A percentile compares a stretch with the other conserved stretches of the same genome.
These are phyloP conservation scores for Aspergillus sp. DNA, from an alignment of 2,329 filamentous ascomycete genomes.

Conservation along the genomic window DNA sequence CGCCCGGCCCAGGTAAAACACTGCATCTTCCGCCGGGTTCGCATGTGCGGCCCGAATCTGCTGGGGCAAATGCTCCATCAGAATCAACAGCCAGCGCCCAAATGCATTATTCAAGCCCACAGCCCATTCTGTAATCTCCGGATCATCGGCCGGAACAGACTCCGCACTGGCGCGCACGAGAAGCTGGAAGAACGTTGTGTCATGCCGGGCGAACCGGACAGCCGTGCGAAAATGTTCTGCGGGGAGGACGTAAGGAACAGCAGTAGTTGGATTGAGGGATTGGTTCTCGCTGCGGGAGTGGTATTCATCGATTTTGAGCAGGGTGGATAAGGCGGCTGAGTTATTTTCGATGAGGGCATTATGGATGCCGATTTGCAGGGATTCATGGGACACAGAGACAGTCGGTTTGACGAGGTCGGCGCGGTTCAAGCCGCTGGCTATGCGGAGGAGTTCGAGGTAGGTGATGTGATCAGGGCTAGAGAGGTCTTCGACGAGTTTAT, in stretches of 20 bases:
- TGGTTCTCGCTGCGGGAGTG: constrained; percentile 20
- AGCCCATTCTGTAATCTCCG: constrained; percentile 41
- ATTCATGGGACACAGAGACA: constrained; percentile 32
- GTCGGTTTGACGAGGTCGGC: constrained; percentile 15
- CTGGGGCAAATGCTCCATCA: constrained; percentile 35
- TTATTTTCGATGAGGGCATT: constrained; percentile 41
- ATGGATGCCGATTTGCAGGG: constrained; percentile 43
- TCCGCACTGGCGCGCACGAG: constrained; percentile 43
- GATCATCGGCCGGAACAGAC: constrained; percentile 38
- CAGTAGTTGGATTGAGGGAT: neutral
- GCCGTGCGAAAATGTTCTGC: constrained; percentile 39
- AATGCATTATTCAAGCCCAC: constrained; percentile 32
- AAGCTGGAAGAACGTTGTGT: constrained; percentile 32
- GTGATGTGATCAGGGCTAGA: constrained; percentile 32
- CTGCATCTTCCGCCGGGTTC: constrained; percentile 17
- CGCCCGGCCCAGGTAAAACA: constrained; percentile 32
- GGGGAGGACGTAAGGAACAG: constrained; percentile 31
- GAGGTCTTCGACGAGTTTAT: constrained; percentile 26
- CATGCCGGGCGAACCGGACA: constrained; percentile 26
- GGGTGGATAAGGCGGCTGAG: constrained; percentile 30
- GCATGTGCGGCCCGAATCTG: constrained; percentile 20
- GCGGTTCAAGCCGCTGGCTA: constrained; percentile 29
- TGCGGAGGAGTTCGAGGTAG: constrained; percentile 41
- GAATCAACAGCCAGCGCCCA: constrained; percentile 39
- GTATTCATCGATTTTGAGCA: constrained; percentile 45